Base-by-base conservation (phyloP, 1,139 yeast genomes). In the Nakaseomyces delphensis region DNA sequence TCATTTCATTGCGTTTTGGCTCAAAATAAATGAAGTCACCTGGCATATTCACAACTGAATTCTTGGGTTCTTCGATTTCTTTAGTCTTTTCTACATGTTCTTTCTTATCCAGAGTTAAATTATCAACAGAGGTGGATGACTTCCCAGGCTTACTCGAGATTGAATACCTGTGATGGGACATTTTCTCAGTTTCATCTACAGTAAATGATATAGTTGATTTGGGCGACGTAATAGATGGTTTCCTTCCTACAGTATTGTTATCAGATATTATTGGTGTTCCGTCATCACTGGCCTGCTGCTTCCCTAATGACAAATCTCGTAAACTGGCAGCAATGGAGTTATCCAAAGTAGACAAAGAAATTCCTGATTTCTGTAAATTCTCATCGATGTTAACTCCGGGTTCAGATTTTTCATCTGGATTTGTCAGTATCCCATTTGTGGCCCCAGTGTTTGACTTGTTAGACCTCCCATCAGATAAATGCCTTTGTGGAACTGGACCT, bases 131-230 rank as follows among this genome's bases (percentile, higher is more conserved):
- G 5, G 37, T 21, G 16, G 37, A 20, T 8, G 37, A 33, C 16
- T 46, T 43, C 24, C 52, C 50, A 15, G 64, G 60, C 32, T 54
- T 52, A 4, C 57, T 50, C 10, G 74, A 68, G 41, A 73, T 71
- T 2, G 77, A 73, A 14, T 76, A 75, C 43, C 79, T 57, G 48
- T 72, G 75, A 41, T 59, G 62, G 2, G 59, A 52, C 10, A 47
- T 48, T 45, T 55, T 53, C 25, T 53, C 57, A 14, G 47, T 43
- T 19, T 55, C 52, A 8, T 56, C 49, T 8, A 54, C 54, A 6
- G 55, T 52, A 40, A 59, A 59, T 10, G 62, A 57, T 1, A 57
- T 61, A 13, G 57, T 55, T 4, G 56, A 39, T 21, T 32, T 32
- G n/a, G 33, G 31, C 4, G 42, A 33, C 9, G 42, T 24, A 15